Evolutionary conservation across 2,329 filamentous ascomycete species (phyloP), one percentile per base, ranked within the genome.

Genomic region (Aspergillus candidus): DNA sequence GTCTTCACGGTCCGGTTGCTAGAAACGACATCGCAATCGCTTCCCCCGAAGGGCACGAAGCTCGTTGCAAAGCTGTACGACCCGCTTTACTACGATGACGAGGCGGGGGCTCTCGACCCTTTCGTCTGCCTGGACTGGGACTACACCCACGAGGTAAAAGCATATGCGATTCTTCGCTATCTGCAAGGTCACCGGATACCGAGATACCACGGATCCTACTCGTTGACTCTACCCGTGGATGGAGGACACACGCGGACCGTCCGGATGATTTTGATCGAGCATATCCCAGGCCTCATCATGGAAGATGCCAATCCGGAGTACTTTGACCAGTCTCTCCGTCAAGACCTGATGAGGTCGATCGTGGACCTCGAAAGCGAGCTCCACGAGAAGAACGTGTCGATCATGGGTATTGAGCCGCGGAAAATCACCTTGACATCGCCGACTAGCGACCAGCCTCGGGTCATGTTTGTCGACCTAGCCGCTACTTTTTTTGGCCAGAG

Each of bases 41-140:
- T 38, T 36, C 43, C 41, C 38, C 43, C 38, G 39, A 29, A 32
- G 32, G 41, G 43, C 18, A 49, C 41, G 17, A 37, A 36, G 38
- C 41, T 57, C 4, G 52, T 60, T 18, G 50, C 51, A 18, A 58
- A 58, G 30, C 37, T 55, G 40, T 59, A 55, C 37, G 50, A 58
- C 49, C 55, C 55, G 35, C 49, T 56, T 32, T 57, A 57, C 35
- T 47, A 55, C 30, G 29, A 53, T 22, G 50, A 59, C 41, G 51
- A 57, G 0, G 41, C 47, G 8, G 50, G 50, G 5, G 46, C 40
- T 43, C 27, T 54, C 30, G 48, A 58, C 35, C 56, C 51, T n/a
- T 59, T 59, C 31, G 39, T 44, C 27, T 55, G 47, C 40, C 44
- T 54, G 35, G 51, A 59, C 41, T 39, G 50, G n/a, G 40, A 55